Conservation (phyloP, 441 rosid genomes). For the Codiaeum variegatum region DNA sequence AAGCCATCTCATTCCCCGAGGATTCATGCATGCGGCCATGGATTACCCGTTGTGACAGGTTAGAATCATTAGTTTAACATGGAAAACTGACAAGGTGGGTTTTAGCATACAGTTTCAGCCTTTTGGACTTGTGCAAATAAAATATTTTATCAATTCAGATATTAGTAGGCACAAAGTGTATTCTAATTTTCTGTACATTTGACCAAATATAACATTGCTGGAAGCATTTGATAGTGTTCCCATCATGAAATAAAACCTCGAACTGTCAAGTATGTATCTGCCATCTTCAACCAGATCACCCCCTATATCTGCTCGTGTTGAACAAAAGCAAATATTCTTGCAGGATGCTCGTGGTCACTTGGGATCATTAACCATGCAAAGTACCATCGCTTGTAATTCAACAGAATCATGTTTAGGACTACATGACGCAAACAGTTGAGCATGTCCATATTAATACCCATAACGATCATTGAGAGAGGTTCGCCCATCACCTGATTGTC, state of each 20-base stretch:
- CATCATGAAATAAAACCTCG: not conserved
- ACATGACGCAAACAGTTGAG: not conserved
- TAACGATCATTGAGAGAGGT: slow-evolving; percentile 78
- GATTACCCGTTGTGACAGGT: no score
- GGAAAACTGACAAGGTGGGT: not conserved
- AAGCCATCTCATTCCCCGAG: no score
- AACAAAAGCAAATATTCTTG: not conserved
- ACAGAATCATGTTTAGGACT: not conserved
- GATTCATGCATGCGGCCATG: no score
- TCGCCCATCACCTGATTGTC: slow-evolving; percentile 96
- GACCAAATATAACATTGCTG: not conserved
- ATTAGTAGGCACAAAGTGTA: not conserved
- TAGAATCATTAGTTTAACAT: not conserved
- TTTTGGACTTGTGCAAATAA: not conserved
- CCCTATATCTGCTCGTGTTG: not conserved
- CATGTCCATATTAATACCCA: slow-evolving; percentile 53
- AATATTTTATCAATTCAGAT: not conserved
- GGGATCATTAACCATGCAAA: not conserved
- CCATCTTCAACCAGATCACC: not conserved
- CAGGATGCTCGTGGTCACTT: not conserved
- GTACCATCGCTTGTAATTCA: not conserved
- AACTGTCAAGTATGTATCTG: not conserved
- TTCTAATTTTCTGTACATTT: not conserved
- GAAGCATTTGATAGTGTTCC: not conserved
- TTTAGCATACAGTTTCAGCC: not conserved